phyloP scores from a whole-genome alignment of 768 basidiomycete species.

The Termitomyces sp. region DNA sequence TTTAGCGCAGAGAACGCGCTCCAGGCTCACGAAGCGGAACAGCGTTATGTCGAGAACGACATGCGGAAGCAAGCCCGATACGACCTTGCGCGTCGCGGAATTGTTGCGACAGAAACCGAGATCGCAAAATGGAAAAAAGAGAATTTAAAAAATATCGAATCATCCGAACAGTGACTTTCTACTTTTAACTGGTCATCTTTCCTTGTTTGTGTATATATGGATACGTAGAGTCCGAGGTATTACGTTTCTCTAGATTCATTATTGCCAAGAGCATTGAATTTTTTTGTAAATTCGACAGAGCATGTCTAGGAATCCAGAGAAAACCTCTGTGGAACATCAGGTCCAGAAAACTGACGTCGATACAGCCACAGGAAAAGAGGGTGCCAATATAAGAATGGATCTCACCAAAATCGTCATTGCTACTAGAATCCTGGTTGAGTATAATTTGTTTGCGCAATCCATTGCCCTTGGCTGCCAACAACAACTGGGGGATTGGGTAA shows the following conservation, averaged over 20 bases:
- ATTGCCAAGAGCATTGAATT: not conserved
- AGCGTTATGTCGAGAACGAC: constrained; percentile 63
- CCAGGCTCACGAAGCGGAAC: constrained; percentile 60
- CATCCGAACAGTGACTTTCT: not conserved
- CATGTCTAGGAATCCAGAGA: not conserved
- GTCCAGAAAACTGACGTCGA: not conserved
- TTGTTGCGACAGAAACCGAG: constrained; percentile 79
- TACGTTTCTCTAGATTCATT: not conserved
- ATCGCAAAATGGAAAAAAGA: constrained; percentile 74
- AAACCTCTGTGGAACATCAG: not conserved
- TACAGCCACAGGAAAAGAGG: not conserved
- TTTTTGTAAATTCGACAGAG: not conserved
- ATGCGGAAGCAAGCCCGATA: constrained; percentile 71
- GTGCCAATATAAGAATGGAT: not conserved
- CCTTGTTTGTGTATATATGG: not conserved
- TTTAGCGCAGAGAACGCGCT: constrained; percentile 77
- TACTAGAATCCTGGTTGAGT: constrained; percentile 23
- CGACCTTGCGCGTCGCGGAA: constrained; percentile 70
- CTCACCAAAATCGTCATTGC: not conserved
- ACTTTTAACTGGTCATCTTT: not conserved
- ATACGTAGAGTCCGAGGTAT: not conserved
- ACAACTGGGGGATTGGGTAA: constrained; percentile 37
- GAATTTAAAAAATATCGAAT: constrained; percentile 10
- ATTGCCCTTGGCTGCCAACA: constrained; percentile 31
- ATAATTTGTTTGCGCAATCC: constrained; percentile 26